Evolutionary conservation across 192 early-diverging fungal species (phyloP).

Genomic region (Backusella psychrophila): DNA sequence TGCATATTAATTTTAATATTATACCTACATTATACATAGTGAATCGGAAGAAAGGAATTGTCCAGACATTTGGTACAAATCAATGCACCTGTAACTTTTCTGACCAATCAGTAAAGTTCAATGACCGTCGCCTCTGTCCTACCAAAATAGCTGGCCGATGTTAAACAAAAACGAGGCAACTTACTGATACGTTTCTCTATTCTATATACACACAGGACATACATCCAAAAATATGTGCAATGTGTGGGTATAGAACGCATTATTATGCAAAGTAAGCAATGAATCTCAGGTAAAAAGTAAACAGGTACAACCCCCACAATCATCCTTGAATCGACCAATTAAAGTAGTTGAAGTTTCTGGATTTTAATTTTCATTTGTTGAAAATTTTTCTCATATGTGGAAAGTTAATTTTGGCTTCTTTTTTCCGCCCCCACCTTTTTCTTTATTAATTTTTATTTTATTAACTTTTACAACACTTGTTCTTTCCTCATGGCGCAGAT

Average conservation of each 20-base stretch:
- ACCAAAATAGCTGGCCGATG: neutral
- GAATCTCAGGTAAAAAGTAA: neutral
- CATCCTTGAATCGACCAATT: neutral
- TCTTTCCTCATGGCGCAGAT: constrained; percentile 18
- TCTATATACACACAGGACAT: neutral
- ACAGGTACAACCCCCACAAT: neutral
- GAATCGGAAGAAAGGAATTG: neutral
- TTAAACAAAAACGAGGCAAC: neutral
- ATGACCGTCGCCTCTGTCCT: neutral
- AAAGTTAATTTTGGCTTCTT: neutral
- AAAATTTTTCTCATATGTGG: neutral
- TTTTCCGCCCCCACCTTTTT: neutral
- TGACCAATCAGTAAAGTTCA: neutral
- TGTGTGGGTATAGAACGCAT: neutral
- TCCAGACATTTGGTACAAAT: neutral
- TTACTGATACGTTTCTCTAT: neutral
- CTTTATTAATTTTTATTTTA: neutral
- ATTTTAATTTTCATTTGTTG: neutral
- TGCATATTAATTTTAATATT: no score
- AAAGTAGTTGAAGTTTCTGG: neutral
- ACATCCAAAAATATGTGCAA: neutral
- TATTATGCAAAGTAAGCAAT: neutral
- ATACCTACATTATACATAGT: neutral
- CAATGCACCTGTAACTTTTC: neutral
- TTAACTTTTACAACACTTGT: neutral